Evolutionary conservation across 257 asterid species (phyloP), one percentile per base, ranked within the genome.

Genomic region (Scutellaria baicalensis): DNA sequence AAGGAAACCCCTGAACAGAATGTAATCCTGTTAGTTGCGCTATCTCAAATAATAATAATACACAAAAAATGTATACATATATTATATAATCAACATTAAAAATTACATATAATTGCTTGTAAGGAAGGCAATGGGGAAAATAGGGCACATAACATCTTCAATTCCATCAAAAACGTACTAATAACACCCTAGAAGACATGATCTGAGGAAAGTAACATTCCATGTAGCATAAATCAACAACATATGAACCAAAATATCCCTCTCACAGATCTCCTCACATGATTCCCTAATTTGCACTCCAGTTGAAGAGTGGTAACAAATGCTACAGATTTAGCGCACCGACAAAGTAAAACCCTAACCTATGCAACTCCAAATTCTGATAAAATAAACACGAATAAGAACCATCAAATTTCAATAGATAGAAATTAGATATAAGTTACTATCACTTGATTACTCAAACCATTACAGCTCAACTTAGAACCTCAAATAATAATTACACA

Each of bases 1-100:
- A 90, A 78, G 16, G 96, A 90, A 76, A 93, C 84, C 68, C 98
- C 98, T 93, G 84, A 43, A 64, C 8, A 74, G 48, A 69, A 77
- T 56, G 71, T 16, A 71, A 23, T 48, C 47, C 18, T 56, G 50
- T 80, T 62, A 78, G 66, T 60, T 20, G 16, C 74, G 65, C 23
- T 48, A 18, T 38, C 68, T 40, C 63, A 61, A 58, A 27, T 40
- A 45, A 13, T 43, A 61, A 54, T 35, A 54, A 16, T 35, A 8
- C 63, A 61, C 17, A 52, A 6, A 62, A 13, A 13, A 39, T 10
- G n/a, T 1, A 12, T 40, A 54, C 49, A 16, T 17, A 63, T 39
- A 40, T 2, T 3, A 39, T 3, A 51, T 18, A 48, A 33, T 8
- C 36, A n/a, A 14, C 42, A 61, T 20, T 8, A 14, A 13, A 62